Evolutionary conservation across 192 early-diverging fungal species (phyloP).

Genomic region (Coemansia erecta): DNA sequence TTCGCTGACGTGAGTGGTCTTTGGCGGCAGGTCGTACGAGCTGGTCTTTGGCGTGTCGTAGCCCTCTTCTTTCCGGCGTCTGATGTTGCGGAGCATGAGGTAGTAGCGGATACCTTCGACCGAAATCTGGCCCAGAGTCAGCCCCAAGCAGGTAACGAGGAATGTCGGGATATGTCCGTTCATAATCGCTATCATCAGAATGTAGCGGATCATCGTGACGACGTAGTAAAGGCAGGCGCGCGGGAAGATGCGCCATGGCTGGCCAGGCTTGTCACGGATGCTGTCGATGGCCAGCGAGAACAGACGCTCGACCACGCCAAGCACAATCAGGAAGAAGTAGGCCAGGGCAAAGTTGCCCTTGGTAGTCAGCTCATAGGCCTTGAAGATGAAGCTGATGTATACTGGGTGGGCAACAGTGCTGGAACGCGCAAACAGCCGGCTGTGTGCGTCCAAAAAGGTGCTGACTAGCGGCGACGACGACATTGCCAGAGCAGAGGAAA

Average conservation of each 20-base stretch:
- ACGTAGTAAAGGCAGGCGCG: slow-evolving; percentile 51
- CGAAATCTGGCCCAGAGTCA: slow-evolving; percentile 43
- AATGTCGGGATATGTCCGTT: slow-evolving; percentile 33
- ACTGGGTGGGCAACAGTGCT: slow-evolving; percentile 4
- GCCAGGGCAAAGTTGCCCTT: slow-evolving; percentile 33
- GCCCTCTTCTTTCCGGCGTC: background rate
- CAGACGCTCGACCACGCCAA: slow-evolving; percentile 45
- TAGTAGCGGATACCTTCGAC: slow-evolving; percentile 42
- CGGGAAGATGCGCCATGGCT: slow-evolving; percentile 51
- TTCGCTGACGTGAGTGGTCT: slow-evolving; percentile 35
- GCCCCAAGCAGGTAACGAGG: slow-evolving; percentile 34
- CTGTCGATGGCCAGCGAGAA: slow-evolving; percentile 38
- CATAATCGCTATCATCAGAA: slow-evolving; percentile 53
- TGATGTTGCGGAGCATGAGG: slow-evolving; percentile 27
- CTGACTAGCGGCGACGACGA: background rate
- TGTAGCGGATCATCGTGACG: slow-evolving; percentile 45
- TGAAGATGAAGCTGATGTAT: slow-evolving; percentile 45
- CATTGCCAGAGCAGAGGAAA: background rate
- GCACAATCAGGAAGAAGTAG: slow-evolving; percentile 47
- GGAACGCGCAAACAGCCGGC: slow-evolving; percentile 22
- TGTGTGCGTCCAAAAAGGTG: slow-evolving; percentile 25
- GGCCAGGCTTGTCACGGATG: slow-evolving; percentile 49
- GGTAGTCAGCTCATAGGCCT: slow-evolving; percentile 31
- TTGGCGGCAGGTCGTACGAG: slow-evolving; percentile 7
- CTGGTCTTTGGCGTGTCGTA: slow-evolving; percentile 19